These are phyloP conservation scores for Truncatella angustata DNA, from an alignment of 2,329 filamentous ascomycete genomes.

Conservation along the genomic window DNA sequence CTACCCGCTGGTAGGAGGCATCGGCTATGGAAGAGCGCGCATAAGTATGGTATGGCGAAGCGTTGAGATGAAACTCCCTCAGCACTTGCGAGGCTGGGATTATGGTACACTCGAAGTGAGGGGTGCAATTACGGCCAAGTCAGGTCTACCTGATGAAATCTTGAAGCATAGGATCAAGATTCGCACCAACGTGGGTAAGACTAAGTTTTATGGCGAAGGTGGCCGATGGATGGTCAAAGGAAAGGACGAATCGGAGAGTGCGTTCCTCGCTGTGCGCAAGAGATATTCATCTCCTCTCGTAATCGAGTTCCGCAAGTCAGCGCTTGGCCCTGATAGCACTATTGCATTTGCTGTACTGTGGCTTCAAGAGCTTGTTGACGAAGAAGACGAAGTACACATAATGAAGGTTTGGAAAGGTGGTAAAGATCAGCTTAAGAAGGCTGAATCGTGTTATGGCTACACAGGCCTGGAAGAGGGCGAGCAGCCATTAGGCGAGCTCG, in stretches of 20 bases:
- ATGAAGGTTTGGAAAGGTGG: conserved; percentile 68
- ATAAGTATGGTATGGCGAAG: conserved; percentile 74
- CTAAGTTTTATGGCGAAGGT: conserved; percentile 55
- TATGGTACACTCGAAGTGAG: conserved; percentile 68
- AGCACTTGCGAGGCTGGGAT: conserved; percentile 64
- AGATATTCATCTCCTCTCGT: conserved; percentile 58
- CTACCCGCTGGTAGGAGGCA: conserved; percentile 67
- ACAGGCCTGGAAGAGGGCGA: conserved; percentile 50
- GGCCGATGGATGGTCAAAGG: conserved; percentile 52
- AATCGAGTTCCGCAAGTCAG: conserved; percentile 58
- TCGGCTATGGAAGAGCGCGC: conserved; percentile 68
- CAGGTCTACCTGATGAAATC: conserved; percentile 46
- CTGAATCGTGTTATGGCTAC: conserved; percentile 33
- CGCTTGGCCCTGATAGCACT: conserved; percentile 50
- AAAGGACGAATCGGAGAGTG: conserved; percentile 32
- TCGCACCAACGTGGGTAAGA: conserved; percentile 53
- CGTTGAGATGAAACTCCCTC: conserved; percentile 60
- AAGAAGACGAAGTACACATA: conserved; percentile 57
- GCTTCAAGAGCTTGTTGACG: conserved; percentile 68
- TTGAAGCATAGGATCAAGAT: conserved; percentile 55
- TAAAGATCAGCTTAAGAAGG: conserved; percentile 41
- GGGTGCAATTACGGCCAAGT: conserved; percentile 44
- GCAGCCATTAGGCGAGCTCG: conserved; percentile 53
- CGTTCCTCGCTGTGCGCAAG: conserved; percentile 57
- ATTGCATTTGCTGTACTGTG: conserved; percentile 64